Evolutionary conservation across 148 eudicot species (phyloP), one percentile per base, ranked within the genome.

Genomic region (Pouteria glomerata): DNA sequence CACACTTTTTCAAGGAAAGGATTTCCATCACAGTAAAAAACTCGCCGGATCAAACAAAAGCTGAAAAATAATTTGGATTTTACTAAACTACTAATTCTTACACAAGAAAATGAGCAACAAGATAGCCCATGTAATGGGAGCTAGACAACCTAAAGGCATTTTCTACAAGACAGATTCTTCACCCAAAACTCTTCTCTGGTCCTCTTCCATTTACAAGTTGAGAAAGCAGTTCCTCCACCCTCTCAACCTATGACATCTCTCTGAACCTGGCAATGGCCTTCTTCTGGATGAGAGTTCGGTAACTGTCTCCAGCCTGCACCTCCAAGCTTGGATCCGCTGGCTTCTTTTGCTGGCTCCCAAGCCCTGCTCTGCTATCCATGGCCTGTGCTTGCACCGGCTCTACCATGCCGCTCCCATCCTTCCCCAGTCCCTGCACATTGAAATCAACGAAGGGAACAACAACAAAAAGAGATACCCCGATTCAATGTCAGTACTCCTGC

Each of bases 331-430:
- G 93, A 66, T 95, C 96, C 59, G 75, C 59, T 11, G 18, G 26
- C 72, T 89, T 95, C 78, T 91, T 89, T 42, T 85, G 97, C 68
- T 91, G 98, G 80, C 89, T 89, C 72, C 98, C 98, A 6, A 95
- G 83, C 37, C 98, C 98, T 8, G 97, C 96, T 71, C 98, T 85
- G 23, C 61, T 82, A 52, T 89, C 98, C 11, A 73, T 67, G 56
- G 96, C 84, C 78, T 88, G 90, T 4, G 98, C 96, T 76, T 88
- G 97, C 47, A 95, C 98, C 4, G 97, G 98, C 87, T 91, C 98
- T 72, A 89, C 83, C 91, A 91, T 86, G 59, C 98, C 98, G 78
- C 92, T 95, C 69, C 98, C 97, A 73, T 95, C 97, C 85, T 86
- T 89, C 42, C 98, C 98, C 30, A 95, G 82, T 35, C 98, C 98